Conservation (phyloP, 805 yeast species). For the Yamadazyma akitaensis region DNA sequence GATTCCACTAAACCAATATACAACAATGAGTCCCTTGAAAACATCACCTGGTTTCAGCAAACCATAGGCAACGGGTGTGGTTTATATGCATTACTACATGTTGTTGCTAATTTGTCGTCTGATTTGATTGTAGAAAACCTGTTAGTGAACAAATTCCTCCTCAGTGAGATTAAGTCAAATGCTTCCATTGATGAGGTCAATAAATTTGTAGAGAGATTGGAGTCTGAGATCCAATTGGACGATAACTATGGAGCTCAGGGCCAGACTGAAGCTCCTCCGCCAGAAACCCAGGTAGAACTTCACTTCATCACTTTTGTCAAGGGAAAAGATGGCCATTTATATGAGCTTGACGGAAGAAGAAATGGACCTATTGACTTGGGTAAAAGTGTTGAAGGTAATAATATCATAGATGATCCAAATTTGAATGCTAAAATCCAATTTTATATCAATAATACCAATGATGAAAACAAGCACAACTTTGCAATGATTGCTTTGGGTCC, state of each 20-base stretch:
- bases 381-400: constrained; percentile 33
- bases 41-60: constrained; percentile 77
- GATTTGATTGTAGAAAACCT: constrained; percentile 43
- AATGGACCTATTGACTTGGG: constrained; percentile 69
- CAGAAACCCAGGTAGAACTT: constrained; percentile 48
- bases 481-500: constrained; percentile 78
- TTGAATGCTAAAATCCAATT: constrained; percentile 57
- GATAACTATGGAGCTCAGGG: constrained; percentile 50
- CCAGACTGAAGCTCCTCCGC: constrained; percentile 64
- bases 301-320: constrained; percentile 79
- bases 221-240: constrained; percentile 38
- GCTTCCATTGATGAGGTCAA: constrained; percentile 34
- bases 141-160: constrained; percentile 22
- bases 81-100: constrained; percentile 78
- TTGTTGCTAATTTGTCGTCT: constrained; percentile 43
- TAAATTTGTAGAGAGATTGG: constrained; percentile 45
- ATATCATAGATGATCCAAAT: constrained; percentile 51
- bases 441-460: constrained; percentile 64
- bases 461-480: constrained; percentile 57
- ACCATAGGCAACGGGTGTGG: constrained; percentile 91
- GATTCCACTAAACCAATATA: constrained; percentile 26
- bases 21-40: constrained; percentile 25
- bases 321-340: constrained; percentile 53
- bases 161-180: constrained; percentile 6
- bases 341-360: constrained; percentile 88